Conservation (phyloP, 805 yeast genomes). For the Spathaspora boniae region DNA sequence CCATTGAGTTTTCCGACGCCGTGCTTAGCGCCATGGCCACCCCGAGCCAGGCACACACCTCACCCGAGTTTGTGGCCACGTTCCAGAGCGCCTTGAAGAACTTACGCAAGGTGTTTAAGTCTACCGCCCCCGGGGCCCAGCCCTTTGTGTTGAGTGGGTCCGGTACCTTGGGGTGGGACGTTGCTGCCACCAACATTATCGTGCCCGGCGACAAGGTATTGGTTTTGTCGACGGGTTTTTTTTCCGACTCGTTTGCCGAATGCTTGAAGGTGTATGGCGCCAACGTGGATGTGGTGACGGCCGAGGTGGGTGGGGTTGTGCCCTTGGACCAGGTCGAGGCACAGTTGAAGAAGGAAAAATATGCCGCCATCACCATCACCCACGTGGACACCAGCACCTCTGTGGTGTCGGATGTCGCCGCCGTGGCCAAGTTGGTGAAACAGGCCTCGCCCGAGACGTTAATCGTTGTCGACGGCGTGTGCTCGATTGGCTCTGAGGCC, state of each 20-base stretch:
- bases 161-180: constrained; percentile 95
- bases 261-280: constrained; percentile 70
- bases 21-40: constrained; percentile 79
- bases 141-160: constrained; percentile 83
- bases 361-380: constrained; percentile 75
- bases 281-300: constrained; percentile 67
- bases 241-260: constrained; percentile 58
- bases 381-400: constrained; percentile 98
- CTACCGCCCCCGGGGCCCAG: constrained; percentile 61
- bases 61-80: constrained; percentile 73
- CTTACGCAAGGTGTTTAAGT: constrained; percentile 71
- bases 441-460: constrained; percentile 73
- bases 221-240: constrained; percentile 86
- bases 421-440: constrained; percentile 59
- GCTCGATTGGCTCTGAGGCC: constrained; percentile 88
- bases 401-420: constrained; percentile 71
- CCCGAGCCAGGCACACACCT: constrained; percentile 86
- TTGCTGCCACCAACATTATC: constrained; percentile 74
- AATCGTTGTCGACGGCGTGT: constrained; percentile 88
- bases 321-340: constrained; percentile 53
- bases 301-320: constrained; percentile 71
- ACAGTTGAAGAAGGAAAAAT: constrained; percentile 50
- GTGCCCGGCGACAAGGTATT: constrained; percentile 64
- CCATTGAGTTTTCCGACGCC: constrained; percentile 75
- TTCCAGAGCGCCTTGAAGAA: constrained; percentile 67